Percentiles rank a stretch among this genome's conserved stretches.
Evolutionary conservation across 2,329 filamentous ascomycete genomes (phyloP).

Genomic region (Trichophyton benhamiae): DNA sequence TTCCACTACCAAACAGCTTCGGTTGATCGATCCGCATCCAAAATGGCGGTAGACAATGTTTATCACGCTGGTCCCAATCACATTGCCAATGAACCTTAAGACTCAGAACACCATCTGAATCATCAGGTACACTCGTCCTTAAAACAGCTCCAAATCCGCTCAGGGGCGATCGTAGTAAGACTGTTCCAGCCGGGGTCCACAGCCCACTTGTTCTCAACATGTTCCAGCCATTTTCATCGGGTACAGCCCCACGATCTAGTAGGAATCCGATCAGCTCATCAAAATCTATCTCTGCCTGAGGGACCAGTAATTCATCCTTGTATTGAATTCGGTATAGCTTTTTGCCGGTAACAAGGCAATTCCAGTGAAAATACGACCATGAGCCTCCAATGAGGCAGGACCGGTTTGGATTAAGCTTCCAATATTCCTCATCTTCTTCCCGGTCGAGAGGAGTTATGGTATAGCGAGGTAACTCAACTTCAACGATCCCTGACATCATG

Average conservation of each 20-base stretch:
- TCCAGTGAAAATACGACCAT: conserved; percentile 57
- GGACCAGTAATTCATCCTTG: conserved; percentile 37
- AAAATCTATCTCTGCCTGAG: conserved; percentile 42
- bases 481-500: conserved; percentile 53
- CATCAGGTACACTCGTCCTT: conserved; percentile 44
- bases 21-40: conserved; percentile 34
- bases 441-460: conserved; percentile 51
- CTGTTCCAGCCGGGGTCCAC: conserved; percentile 49
- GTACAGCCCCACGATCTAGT: conserved; percentile 51
- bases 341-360: conserved; percentile 48
- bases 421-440: conserved; percentile 46
- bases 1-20: not conserved
- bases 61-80: conserved; percentile 43
- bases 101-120: conserved; percentile 50
- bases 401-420: conserved; percentile 41
- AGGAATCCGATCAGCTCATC: conserved; percentile 51
- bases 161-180: conserved; percentile 44
- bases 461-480: conserved; percentile 53
- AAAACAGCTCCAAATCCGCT: conserved; percentile 38
- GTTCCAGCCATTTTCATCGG: conserved; percentile 47
- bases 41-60: conserved; percentile 45
- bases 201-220: conserved; percentile 45
- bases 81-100: conserved; percentile 46
- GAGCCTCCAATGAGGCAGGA: conserved; percentile 47
- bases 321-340: conserved; percentile 54